A percentile compares a stretch with the other conserved stretches of the same genome.
These are phyloP conservation scores for Chrysanthemum lavandulifolium DNA, from an alignment of 129 eudicot species.

Conservation along the genomic window DNA sequence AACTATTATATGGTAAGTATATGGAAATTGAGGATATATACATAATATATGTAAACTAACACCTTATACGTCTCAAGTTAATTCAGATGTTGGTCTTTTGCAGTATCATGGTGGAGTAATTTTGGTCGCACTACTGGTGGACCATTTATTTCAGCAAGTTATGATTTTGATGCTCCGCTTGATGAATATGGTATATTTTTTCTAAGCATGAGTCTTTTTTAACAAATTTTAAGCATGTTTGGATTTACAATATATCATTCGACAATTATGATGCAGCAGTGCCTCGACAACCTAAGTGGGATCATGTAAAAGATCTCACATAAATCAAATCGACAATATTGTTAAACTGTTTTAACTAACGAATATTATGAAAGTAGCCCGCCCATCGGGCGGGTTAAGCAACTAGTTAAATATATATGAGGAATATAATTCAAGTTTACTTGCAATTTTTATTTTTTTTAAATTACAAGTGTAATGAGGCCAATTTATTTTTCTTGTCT, in stretches of 20 bases:
- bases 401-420: no score
- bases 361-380: no score
- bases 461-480: no score
- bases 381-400: no score
- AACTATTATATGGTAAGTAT: constrained; percentile 82
- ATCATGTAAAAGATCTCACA: constrained; percentile 86
- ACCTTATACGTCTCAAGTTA: no score
- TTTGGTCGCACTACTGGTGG: constrained; percentile 84
- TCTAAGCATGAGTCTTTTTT: not conserved
- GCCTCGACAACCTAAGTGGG: constrained; percentile 90
- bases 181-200: constrained; percentile 75
- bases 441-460: no score
- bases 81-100: not conserved
- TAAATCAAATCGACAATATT: no score
- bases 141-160: constrained; percentile 79
- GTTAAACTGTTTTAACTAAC: no score
- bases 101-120: constrained; percentile 98
- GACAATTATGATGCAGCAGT: constrained; percentile 46
- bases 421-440: no score
- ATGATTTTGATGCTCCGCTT: constrained; percentile 97
- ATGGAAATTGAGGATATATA: no score
- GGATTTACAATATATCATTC: not conserved
- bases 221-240: not conserved
- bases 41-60: not conserved
- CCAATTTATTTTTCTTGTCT: no score